Conservation (phyloP, 2,329 filamentous ascomycete species). For the Cryphonectria radicalis region DNA sequence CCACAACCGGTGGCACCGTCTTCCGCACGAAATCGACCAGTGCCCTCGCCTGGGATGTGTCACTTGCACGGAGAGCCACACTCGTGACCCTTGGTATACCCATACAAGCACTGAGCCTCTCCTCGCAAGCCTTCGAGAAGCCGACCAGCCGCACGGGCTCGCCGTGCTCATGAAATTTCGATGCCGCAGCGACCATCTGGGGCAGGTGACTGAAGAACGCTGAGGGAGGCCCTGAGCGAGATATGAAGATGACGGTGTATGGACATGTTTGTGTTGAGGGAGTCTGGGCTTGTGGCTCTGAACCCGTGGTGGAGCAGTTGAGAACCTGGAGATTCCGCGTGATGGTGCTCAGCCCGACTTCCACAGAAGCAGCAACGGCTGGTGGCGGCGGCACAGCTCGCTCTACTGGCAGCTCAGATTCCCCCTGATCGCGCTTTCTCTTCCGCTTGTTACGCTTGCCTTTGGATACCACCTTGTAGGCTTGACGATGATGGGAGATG, state of each 20-base stretch:
- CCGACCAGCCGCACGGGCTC: slow-evolving; percentile 61
- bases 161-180: slow-evolving; percentile 43
- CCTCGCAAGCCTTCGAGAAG: slow-evolving; percentile 63
- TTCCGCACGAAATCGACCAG: slow-evolving; percentile 60
- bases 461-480: slow-evolving; percentile 59
- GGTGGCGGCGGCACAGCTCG: slow-evolving; percentile 46
- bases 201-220: slow-evolving; percentile 64
- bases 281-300: neutral
- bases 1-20: slow-evolving; percentile 55
- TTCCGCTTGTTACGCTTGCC: slow-evolving; percentile 63
- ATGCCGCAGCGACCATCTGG: slow-evolving; percentile 51
- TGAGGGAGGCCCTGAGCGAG: slow-evolving; percentile 60
- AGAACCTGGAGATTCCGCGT: slow-evolving; percentile 60
- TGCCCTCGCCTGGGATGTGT: slow-evolving; percentile 60
- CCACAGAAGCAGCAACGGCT: slow-evolving; percentile 59
- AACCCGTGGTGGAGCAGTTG: slow-evolving; percentile 8
- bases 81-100: slow-evolving; percentile 68
- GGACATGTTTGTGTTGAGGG: slow-evolving; percentile 15
- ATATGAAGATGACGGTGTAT: slow-evolving; percentile 62
- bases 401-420: slow-evolving; percentile 29
- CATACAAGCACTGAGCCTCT: slow-evolving; percentile 59
- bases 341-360: slow-evolving; percentile 68
- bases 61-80: slow-evolving; percentile 57
- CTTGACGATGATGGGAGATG: slow-evolving; percentile 63
- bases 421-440: slow-evolving; percentile 41